These are phyloP conservation scores for Musa balbisiana DNA, from an alignment of 202 grass and related monocot genomes.

Conservation along the genomic window DNA sequence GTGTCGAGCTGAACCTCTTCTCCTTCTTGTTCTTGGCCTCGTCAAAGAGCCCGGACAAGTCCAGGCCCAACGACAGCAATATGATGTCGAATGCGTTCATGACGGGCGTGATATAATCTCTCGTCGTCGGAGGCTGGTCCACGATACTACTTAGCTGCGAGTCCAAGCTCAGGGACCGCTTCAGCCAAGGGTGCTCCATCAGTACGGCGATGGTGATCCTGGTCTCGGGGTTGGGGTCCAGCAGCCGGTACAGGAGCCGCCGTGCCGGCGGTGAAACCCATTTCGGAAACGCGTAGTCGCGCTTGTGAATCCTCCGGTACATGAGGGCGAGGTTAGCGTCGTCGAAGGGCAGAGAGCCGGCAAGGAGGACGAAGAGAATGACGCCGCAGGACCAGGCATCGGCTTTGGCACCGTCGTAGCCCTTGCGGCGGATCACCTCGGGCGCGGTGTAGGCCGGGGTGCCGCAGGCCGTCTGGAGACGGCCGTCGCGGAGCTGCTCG, in stretches of 20 bases:
- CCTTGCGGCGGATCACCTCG: slow-evolving; percentile 18
- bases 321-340: slow-evolving; percentile 16
- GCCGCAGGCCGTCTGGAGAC: slow-evolving; percentile 10
- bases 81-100: slow-evolving; percentile 17
- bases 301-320: slow-evolving; percentile 6
- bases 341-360: slow-evolving; percentile 7
- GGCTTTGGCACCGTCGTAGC: slow-evolving; percentile 6
- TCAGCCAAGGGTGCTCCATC: slow-evolving; percentile 8
- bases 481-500: slow-evolving; percentile 14
- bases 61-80: neutral
- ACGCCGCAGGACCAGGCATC: slow-evolving; percentile 22
- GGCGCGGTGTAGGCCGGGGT: slow-evolving; percentile 16
- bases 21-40: neutral
- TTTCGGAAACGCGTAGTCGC: neutral
- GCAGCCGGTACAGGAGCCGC: slow-evolving; percentile 1
- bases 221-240: slow-evolving; percentile 12
- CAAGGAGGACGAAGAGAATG: slow-evolving; percentile 12
- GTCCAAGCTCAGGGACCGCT: slow-evolving; percentile 7
- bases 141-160: neutral
- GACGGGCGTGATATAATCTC: neutral
- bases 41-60: slow-evolving; percentile 7
- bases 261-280: neutral
- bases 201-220: neutral
- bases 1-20: slow-evolving; percentile 5
- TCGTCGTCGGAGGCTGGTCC: neutral